Evolutionary conservation across 768 basidiomycete species (phyloP).

Genomic region (Mycena kentingensis): DNA sequence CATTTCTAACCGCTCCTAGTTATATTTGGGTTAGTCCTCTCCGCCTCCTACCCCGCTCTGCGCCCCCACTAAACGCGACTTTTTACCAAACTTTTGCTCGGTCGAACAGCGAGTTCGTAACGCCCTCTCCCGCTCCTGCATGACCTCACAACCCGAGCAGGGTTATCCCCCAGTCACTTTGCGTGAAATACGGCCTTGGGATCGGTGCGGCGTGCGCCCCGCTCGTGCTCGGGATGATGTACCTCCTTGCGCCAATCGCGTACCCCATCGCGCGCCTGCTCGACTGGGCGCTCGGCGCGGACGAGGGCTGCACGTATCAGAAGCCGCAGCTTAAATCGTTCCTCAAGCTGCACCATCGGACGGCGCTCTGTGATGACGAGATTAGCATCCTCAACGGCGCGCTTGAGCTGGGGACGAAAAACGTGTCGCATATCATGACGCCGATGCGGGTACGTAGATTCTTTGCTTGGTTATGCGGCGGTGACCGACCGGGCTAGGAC

Average conservation of each 20-base stretch:
- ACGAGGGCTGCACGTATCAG: conserved; percentile 56
- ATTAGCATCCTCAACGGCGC: conserved; percentile 58
- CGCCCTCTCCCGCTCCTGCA: background rate
- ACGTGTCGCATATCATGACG: conserved; percentile 59
- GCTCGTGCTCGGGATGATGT: conserved; percentile 55
- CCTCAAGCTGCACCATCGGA: conserved; percentile 53
- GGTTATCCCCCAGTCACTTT: conserved; percentile 52
- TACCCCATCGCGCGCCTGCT: conserved; percentile 58
- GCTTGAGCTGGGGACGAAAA: conserved; percentile 52
- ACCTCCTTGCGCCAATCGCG: conserved; percentile 52
- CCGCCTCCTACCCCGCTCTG: background rate
- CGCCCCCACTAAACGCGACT: background rate
- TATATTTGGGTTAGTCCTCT: background rate
- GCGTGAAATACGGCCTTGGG: conserved; percentile 54
- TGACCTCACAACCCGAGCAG: conserved; percentile 24
- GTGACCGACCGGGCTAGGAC: background rate
- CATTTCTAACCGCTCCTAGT: background rate
- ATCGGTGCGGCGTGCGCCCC: conserved; percentile 59
- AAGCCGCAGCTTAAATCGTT: conserved; percentile 56
- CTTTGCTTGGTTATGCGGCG: background rate
- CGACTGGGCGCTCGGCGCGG: conserved; percentile 60
- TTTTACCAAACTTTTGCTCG: background rate
- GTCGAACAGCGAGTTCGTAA: background rate
- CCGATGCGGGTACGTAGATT: conserved; percentile 44
- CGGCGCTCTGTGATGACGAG: conserved; percentile 55